Evolutionary conservation across 164 flowering plant species (phyloP).

Genomic region (Amborella trichopoda): DNA sequence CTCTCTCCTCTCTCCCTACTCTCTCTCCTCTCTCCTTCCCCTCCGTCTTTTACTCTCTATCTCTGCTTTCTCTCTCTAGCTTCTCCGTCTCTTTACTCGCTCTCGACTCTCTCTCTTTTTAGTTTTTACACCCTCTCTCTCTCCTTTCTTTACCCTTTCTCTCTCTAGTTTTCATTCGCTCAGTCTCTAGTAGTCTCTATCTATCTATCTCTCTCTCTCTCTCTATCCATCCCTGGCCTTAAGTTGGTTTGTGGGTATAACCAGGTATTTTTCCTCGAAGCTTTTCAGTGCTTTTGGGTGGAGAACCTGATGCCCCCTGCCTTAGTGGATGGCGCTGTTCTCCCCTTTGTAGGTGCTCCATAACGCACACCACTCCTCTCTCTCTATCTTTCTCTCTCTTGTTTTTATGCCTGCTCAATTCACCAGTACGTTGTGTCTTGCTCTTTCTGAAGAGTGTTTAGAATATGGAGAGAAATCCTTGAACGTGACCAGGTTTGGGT

Average conservation of each 20-base stretch:
- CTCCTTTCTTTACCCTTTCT: too few relatives aligned
- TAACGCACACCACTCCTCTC: not conserved
- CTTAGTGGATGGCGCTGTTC: not conserved
- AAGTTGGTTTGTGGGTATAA: not conserved
- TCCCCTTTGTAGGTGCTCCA: not conserved
- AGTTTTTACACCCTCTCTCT: not conserved
- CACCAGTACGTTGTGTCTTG: not conserved
- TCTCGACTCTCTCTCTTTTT: not conserved
- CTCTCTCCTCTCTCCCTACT: conserved; percentile 7
- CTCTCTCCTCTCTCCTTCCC: conserved; percentile 9
- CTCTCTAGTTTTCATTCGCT: too few relatives aligned
- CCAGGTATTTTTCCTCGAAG: not conserved
- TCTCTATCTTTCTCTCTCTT: not conserved
- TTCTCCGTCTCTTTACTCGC: conserved; percentile 3
- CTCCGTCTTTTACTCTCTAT: too few relatives aligned
- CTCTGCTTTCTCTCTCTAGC: not conserved
- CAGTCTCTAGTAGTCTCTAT: conserved; percentile 1
- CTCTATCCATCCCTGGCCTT: not conserved
- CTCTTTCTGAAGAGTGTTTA: conserved; percentile 3
- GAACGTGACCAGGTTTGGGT: not conserved
- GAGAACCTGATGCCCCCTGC: not conserved
- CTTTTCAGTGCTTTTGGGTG: not conserved
- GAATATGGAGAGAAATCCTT: not conserved
- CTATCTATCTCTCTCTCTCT: not conserved
- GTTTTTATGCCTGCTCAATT: not conserved